Evolutionary conservation across 768 basidiomycete genomes (phyloP), one percentile per base, ranked within the genome.

Genomic region (Russula foetens): DNA sequence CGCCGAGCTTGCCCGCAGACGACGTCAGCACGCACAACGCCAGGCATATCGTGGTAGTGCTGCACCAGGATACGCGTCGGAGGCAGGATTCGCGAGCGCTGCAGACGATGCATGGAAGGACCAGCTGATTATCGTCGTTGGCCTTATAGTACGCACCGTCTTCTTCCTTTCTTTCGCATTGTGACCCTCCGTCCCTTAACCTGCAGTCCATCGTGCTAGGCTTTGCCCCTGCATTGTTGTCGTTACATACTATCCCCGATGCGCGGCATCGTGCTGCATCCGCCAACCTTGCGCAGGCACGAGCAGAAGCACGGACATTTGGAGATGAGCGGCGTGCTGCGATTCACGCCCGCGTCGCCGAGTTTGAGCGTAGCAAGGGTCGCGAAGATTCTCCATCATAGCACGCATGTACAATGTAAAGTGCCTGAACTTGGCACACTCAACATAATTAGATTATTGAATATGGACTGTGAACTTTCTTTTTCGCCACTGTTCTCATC

Each of bases 251-350:
- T 50, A 63, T 73, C 4, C 67, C 75, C 15, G 79, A 80, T 39
- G 74, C 74, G 62, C 72, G 71, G 0, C 85, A 88, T 64, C 71
- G 70, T 14, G 72, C 73, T 3, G 88, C 87, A 0, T 80, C 77
- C 1, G 71, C 72, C 9, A 86, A 85, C 63, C 78, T 88, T 21
- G 77, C 82, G 0, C 76, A 81, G 59, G 87, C 84, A 4, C 77
- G 83, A 19, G 68, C 70, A 15, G 86, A 86, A 38, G 84, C 84
- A 7, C 72, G 75, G 45, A 76, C 82, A 63, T 69, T 79, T 43
- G 85, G 86, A 0, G 75, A 74, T 43, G 78, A 81, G 62, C 72
- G 85, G 53, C 75, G 84, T 50, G 72, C 71, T 46, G 77, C 77
- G 58, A 77, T 88, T 60, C 73, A 76, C 33, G 75, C 76, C 60